phyloP scores from a whole-genome alignment of 306 rosid species.

The Cyclanthera cordifolia region DNA sequence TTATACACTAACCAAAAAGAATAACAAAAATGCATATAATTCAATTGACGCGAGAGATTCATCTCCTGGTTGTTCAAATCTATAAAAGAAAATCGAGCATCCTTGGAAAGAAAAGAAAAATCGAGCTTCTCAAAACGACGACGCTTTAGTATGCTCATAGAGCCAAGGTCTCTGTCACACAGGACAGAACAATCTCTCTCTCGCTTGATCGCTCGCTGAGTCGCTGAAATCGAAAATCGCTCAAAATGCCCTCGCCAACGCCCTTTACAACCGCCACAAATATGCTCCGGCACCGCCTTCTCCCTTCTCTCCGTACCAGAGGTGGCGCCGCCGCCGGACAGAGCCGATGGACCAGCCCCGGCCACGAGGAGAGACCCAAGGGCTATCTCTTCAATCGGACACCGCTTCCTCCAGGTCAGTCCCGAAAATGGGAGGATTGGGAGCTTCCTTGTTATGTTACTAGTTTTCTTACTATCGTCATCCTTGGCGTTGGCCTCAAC shows the following conservation, averaged over 20 bases:
- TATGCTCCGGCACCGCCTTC: constrained; percentile 71
- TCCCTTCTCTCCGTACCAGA: constrained; percentile 50
- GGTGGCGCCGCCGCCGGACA: constrained; percentile 49
- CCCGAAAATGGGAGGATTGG: constrained; percentile 99
- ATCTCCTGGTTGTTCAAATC: no score
- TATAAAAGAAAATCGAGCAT: no score
- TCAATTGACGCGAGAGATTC: no score
- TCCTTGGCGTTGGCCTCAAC: constrained; percentile 95
- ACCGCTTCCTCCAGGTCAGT: constrained; percentile 57
- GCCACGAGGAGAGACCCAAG: constrained; percentile 79
- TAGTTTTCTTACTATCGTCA: constrained; percentile 90
- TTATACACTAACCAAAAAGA: no score
- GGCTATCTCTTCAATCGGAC: constrained; percentile 71
- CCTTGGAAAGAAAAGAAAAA: no score
- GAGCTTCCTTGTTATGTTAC: constrained; percentile 96
- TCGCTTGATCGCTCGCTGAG: neutral
- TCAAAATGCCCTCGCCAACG: constrained; percentile 29
- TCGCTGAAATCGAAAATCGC: neutral
- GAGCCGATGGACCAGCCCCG: constrained; percentile 73
- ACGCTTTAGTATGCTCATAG: neutral
- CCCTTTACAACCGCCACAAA: constrained; percentile 38
- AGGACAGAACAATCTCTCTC: neutral
- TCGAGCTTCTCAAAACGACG: neutral
- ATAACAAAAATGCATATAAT: no score
- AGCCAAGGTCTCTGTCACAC: no score